phyloP scores from a whole-genome alignment of 1,284 basidiomycete genomes.

The Moniliophthora roreri region DNA sequence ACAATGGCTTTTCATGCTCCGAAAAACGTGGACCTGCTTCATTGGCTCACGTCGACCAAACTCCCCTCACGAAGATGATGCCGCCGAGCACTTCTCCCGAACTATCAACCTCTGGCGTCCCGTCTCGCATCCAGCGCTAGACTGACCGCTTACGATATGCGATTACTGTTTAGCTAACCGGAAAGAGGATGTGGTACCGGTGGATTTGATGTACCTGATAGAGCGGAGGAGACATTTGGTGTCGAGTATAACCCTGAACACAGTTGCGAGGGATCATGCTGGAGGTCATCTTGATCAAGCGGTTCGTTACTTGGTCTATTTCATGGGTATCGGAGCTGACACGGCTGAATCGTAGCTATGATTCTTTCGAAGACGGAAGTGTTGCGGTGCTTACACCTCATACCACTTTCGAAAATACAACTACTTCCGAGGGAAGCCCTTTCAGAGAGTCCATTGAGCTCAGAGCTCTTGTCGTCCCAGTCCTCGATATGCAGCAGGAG shows the following conservation, averaged over 20 bases:
- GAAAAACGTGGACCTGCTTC: constrained; percentile 44
- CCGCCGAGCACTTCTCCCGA: constrained; percentile 51
- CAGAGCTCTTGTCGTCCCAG: neutral
- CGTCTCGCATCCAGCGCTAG: constrained; percentile 49
- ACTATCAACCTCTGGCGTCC: constrained; percentile 77
- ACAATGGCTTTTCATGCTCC: constrained; percentile 32
- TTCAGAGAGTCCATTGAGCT: neutral
- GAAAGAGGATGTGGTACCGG: constrained; percentile 47
- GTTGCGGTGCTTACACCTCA: neutral
- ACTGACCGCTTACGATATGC: constrained; percentile 63
- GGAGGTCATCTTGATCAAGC: constrained; percentile 61
- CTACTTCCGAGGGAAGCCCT: neutral
- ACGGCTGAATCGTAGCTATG: neutral
- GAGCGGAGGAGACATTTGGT: constrained; percentile 57
- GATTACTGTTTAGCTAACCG: constrained; percentile 56
- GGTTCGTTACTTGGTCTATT: constrained; percentile 38
- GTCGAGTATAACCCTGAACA: constrained; percentile 55
- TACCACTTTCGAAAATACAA: neutral
- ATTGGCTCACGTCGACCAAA: constrained; percentile 60
- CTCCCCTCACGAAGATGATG: constrained; percentile 42
- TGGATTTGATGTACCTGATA: constrained; percentile 51
- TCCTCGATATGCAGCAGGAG: constrained; percentile 13
- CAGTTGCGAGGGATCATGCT: constrained; percentile 55
- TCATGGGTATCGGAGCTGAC: neutral
- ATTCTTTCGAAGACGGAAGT: neutral